Evolutionary conservation across 1,284 basidiomycete genomes (phyloP).

Genomic region (Fomitiporia mediterranea): DNA sequence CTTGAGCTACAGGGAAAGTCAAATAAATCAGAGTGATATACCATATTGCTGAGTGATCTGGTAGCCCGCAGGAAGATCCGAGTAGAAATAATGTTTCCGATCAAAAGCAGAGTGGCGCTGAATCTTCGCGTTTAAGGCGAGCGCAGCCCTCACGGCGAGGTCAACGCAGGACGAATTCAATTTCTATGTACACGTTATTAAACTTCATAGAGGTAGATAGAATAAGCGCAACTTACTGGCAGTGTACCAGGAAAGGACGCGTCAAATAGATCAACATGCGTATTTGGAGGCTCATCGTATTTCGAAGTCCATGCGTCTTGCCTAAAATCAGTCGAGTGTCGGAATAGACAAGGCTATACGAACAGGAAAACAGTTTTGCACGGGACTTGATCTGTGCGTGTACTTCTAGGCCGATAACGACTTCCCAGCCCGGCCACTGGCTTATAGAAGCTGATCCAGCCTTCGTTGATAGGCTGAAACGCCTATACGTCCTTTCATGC

Average conservation of each 20-base stretch:
- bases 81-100: slow-evolving; percentile 98
- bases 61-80: slow-evolving; percentile 91
- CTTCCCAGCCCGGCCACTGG: slow-evolving; percentile 69
- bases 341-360: slow-evolving; percentile 26
- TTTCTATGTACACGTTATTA: slow-evolving; percentile 39
- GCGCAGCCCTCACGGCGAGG: slow-evolving; percentile 76
- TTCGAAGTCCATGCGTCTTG: slow-evolving; percentile 50
- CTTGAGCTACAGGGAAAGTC: not conserved
- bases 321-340: slow-evolving; percentile 9
- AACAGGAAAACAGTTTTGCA: slow-evolving; percentile 87
- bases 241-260: slow-evolving; percentile 92
- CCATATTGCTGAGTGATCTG: slow-evolving; percentile 97
- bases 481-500: not conserved
- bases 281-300: slow-evolving; percentile 58
- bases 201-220: not conserved
- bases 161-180: slow-evolving; percentile 80
- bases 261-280: slow-evolving; percentile 79
- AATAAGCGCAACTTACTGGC: slow-evolving; percentile 53
- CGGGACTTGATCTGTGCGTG: slow-evolving; percentile 91
- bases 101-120: slow-evolving; percentile 83
- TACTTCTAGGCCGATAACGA: slow-evolving; percentile 92
- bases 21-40: too few relatives aligned
- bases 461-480: not conserved
- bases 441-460: slow-evolving; percentile 28
- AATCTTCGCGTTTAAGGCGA: slow-evolving; percentile 75